Percentiles rank a stretch among this genome's conserved stretches.
Evolutionary conservation across 1,284 basidiomycete genomes (phyloP).

Genomic region (Phylloporus sp.): DNA sequence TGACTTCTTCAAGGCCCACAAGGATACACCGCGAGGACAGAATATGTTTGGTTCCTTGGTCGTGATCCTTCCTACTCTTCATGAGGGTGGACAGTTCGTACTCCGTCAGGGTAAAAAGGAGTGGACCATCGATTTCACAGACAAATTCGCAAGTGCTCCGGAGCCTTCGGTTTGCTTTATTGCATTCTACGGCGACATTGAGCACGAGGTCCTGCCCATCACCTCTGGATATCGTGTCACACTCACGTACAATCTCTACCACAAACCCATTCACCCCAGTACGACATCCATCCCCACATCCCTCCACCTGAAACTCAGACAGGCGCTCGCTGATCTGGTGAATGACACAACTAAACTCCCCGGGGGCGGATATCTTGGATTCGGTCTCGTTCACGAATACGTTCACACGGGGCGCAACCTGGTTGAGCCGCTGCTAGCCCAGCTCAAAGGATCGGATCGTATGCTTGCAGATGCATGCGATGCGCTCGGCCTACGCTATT

Average conservation of each 20-base stretch:
- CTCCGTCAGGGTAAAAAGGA: slow-evolving; percentile 40
- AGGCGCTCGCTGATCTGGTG: slow-evolving; percentile 42
- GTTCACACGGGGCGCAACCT: slow-evolving; percentile 9
- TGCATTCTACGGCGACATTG: slow-evolving; percentile 49
- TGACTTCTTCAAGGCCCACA: slow-evolving; percentile 34
- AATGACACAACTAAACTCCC: slow-evolving; percentile 37
- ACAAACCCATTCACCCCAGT: slow-evolving; percentile 14
- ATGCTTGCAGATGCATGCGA: slow-evolving; percentile 38
- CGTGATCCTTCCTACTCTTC: slow-evolving; percentile 46
- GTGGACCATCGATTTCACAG: slow-evolving; percentile 36
- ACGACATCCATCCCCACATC: slow-evolving; percentile 1
- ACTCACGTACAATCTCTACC: slow-evolving; percentile 50
- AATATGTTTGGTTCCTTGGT: slow-evolving; percentile 52
- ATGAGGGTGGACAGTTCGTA: slow-evolving; percentile 48
- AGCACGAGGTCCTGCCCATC: slow-evolving; percentile 51
- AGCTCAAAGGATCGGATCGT: slow-evolving; percentile 45
- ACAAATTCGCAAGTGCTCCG: slow-evolving; percentile 8
- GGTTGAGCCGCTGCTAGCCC: slow-evolving; percentile 10
- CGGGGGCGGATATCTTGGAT: slow-evolving; percentile 17
- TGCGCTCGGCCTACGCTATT: slow-evolving; percentile 5
- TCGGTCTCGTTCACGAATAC: slow-evolving; percentile 16
- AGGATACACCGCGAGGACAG: slow-evolving; percentile 42
- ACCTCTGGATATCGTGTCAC: slow-evolving; percentile 50
- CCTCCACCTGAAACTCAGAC: neutral
- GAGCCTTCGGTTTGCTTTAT: slow-evolving; percentile 35